phyloP scores from a whole-genome alignment of 352 stramenopile species.

The Pythium plurisporium region DNA sequence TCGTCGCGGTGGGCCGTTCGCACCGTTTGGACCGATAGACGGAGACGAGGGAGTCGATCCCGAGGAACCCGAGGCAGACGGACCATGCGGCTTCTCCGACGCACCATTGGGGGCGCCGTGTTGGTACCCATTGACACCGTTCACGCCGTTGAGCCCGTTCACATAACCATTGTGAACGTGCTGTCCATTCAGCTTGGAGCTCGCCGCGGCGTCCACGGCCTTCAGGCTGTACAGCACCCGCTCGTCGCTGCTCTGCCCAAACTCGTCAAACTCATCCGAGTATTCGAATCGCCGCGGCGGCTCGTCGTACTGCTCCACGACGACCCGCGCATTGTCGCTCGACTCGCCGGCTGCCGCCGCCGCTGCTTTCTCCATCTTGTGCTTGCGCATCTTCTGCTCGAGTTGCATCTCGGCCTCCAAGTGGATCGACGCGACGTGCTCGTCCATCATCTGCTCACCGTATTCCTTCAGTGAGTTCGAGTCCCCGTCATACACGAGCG shows the following conservation, averaged over 20 bases:
- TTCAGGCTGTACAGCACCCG: conserved; percentile 9
- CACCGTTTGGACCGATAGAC: conserved; percentile 18
- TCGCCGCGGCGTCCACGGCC: neutral
- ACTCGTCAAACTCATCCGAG: conserved; percentile 11
- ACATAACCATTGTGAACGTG: conserved; percentile 14
- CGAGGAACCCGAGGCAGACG: neutral
- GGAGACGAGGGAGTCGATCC: neutral
- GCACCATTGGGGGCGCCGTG: neutral
- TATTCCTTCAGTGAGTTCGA: conserved; percentile 66
- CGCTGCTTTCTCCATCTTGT: conserved; percentile 23
- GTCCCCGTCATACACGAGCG: conserved; percentile 77
- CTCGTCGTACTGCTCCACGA: neutral
- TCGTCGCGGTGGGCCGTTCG: too few species aligned
- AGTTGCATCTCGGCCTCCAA: conserved; percentile 76
- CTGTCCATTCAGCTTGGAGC: conserved; percentile 12
- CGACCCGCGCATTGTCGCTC: neutral
- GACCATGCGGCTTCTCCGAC: neutral
- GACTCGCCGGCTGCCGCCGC: too few species aligned
- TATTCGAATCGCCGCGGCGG: conserved; percentile 18
- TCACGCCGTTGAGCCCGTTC: conserved; percentile 22
- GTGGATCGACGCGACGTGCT: conserved; percentile 62
- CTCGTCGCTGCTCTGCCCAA: neutral
- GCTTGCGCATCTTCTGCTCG: conserved; percentile 49
- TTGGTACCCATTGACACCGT: conserved; percentile 27
- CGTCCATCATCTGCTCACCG: conserved; percentile 58